Percentiles rank a stretch among this genome's conserved stretches.
Evolutionary conservation across 164 flowering plant species (phyloP).

Genomic region (Brasenia schreberi): DNA sequence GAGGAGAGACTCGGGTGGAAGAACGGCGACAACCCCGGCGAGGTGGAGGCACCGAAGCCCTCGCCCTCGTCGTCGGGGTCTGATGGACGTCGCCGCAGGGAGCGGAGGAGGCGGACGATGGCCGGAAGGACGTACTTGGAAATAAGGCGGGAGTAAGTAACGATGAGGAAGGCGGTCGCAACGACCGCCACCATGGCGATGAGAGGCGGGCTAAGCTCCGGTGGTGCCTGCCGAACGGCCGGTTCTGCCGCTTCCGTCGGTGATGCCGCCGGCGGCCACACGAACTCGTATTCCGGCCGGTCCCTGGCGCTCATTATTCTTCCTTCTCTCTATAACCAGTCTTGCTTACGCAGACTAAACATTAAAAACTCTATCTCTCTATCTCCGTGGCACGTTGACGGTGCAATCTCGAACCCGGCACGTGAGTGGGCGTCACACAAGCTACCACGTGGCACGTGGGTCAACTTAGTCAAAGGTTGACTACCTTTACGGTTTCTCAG

Average conservation of each 20-base stretch:
- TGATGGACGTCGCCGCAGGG: constrained; percentile 4
- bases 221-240: constrained; percentile 15
- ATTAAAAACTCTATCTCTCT: not conserved
- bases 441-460: not conserved
- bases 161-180: constrained; percentile 69
- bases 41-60: constrained; percentile 24
- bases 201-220: constrained; percentile 78
- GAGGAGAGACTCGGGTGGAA: constrained; percentile 24
- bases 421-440: not conserved
- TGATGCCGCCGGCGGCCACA: constrained; percentile 1
- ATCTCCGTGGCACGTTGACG: not conserved
- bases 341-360: not conserved
- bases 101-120: constrained; percentile 14
- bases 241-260: constrained; percentile 8
- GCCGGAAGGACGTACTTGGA: constrained; percentile 56
- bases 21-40: constrained; percentile 9
- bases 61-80: constrained; percentile 15
- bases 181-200: constrained; percentile 83
- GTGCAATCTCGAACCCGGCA: not conserved
- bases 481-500: too few species aligned
- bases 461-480: not conserved
- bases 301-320: constrained; percentile 3
- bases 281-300: constrained; percentile 5
- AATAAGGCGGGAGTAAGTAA: constrained; percentile 78
- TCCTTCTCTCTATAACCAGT: not conserved